These are phyloP conservation scores for Ogataea allantospora DNA, from an alignment of 805 yeast genomes.

Conservation along the genomic window DNA sequence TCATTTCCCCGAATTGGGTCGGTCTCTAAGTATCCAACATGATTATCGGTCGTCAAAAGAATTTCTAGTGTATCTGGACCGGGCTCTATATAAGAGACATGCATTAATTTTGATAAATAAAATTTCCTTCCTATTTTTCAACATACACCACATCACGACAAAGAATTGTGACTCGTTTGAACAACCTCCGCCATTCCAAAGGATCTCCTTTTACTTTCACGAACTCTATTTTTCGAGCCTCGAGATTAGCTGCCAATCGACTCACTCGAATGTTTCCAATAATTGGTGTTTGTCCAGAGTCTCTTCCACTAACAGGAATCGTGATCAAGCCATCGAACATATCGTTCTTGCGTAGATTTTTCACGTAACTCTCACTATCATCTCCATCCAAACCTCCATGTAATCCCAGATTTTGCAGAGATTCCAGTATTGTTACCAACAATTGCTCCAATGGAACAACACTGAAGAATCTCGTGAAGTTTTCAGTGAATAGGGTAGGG, in stretches of 20 bases:
- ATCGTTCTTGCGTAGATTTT: slow-evolving; percentile 30
- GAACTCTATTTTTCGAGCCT: slow-evolving; percentile 51
- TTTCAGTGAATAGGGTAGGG: slow-evolving; percentile 37
- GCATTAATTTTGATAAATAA: slow-evolving; percentile 29
- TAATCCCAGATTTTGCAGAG: slow-evolving; percentile 44
- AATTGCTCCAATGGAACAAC: slow-evolving; percentile 42
- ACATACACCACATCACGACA: slow-evolving; percentile 57
- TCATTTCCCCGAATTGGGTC: slow-evolving; percentile 92
- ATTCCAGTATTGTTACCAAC: slow-evolving; percentile 39
- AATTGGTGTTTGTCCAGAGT: slow-evolving; percentile 43
- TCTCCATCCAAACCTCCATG: slow-evolving; percentile 22
- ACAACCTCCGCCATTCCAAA: slow-evolving; percentile 68
- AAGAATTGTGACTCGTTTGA: slow-evolving; percentile 53
- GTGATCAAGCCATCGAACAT: slow-evolving; percentile 34
- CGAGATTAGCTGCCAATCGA: slow-evolving; percentile 36
- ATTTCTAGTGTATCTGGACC: slow-evolving; percentile 72
- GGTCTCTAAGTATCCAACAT: slow-evolving; percentile 87
- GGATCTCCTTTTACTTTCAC: slow-evolving; percentile 63
- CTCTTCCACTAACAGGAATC: slow-evolving; percentile 40
- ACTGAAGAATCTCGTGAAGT: slow-evolving; percentile 54
- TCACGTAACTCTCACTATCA: slow-evolving; percentile 21
- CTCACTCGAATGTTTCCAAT: slow-evolving; percentile 47
- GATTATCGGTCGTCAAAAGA: slow-evolving; percentile 90
- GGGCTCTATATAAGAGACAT: slow-evolving; percentile 40
- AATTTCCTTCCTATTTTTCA: slow-evolving; percentile 22